Evolutionary conservation across 176 grass and related monocot genomes (phyloP), one percentile per base, ranked within the genome.

Genomic region (Oryza glaberrima): DNA sequence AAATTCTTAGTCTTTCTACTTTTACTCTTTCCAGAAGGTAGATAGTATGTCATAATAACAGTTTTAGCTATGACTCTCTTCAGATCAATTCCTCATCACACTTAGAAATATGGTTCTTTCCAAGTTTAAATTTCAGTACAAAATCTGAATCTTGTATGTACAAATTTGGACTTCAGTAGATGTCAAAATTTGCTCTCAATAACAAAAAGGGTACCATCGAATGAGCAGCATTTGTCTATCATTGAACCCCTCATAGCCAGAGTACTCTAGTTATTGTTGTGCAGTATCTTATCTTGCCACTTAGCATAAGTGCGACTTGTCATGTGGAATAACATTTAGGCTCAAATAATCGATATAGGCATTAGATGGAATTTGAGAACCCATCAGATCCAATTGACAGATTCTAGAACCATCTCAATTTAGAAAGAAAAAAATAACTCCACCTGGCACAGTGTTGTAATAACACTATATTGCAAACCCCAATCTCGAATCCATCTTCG

Each of bases 191-290:
- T 86, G 56, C 2, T 73, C n/a, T 41, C 17, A 52, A 84, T 73
- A 77, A 72, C 41, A 36, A 85, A 35, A 85, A 72, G 11, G 77
- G 25, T 75, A 28, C 48, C 43, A 28, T 67, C 60, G 4, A 15
- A 49, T 83, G 40, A 73, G 73, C 81, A 11, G 45, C 69, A 65
- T 83, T 60, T 58, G 7, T 82, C 79, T 81, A 70, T 6, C 47
- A 56, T 70, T 26, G 10, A 73, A 12, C 9, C 69, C 22, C 49
- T 61, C 7, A 22, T 48, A 65, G 16, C 15, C 40, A 82, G 15
- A 65, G 1, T 65, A 43, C 49, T 56, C 51, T 23, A 15, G 11
- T 15, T 23, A 25, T 72, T 22, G 5, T 25, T 25, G n/a, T 72
- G 11, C 69, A 23, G 17, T 43, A 71, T 5, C 20, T 5, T 23